Evolutionary conservation across 106 monocot genomes (phyloP), one percentile per base, ranked within the genome.

Genomic region (Acorus calamus): DNA sequence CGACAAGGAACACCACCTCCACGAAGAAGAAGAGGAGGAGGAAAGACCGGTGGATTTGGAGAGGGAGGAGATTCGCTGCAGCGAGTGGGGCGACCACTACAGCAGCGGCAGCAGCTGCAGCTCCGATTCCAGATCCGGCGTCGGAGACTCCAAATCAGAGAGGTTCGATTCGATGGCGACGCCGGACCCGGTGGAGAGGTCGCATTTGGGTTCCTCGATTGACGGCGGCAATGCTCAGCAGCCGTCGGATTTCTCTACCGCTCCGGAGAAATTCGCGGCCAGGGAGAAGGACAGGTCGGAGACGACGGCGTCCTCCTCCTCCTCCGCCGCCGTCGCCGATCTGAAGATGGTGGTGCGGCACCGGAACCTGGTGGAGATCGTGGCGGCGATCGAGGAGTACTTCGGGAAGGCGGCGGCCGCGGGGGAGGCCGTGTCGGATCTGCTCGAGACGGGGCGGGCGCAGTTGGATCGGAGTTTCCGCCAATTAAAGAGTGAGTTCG

Each of bases 401-500:
- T 96, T 96, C 58, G 8, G 60, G n/a, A 82, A 85, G 70, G 90
- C 87, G 4, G 87, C 87, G 8, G 72, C 63, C 3, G 84, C 87
- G 61, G 96, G 96, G 67, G 67, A 80, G 44, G 63, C 50, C 10
- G 75, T 88, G 46, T 91, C 87, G 12, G 79, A 83, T n/a, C 71
- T 96, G 60, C 85, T 96, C 8, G 96, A 96, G 78, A 77, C 74
- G 5, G 87, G 87, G 8, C 75, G 84, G 11, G 96, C 67, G 3
- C 96, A 96, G 82, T 62, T 87, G 42, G 96, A 96, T 5, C 72
- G 87, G 49, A 90, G 82, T 63, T 87, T 96, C 73, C 77, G 84
- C 57, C 96, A 96, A 69, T 76, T 96, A 59, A 96, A 80, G 68
- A 96, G 96, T 96, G 68, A 80, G 86, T 46, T 45, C 3, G 45